Conservation (phyloP, 2,329 filamentous ascomycete genomes). For the Allantophomopsis cytisporea region DNA sequence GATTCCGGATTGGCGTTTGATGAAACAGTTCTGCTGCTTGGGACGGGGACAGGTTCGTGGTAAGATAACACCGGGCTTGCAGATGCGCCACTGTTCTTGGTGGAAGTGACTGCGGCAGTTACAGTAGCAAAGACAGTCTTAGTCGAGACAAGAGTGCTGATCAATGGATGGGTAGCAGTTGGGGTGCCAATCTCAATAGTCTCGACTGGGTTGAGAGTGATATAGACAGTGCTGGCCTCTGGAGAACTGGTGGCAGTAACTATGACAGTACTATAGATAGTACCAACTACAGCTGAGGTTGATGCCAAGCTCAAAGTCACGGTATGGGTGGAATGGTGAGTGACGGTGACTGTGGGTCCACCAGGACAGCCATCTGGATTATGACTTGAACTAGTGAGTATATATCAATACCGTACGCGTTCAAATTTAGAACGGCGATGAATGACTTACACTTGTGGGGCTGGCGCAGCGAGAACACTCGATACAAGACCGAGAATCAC, state of each 20-base stretch:
- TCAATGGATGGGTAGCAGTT: neutral
- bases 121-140: neutral
- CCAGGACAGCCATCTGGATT: neutral
- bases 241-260: neutral
- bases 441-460: constrained; percentile 8
- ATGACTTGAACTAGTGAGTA: too few species aligned
- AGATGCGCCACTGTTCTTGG: neutral
- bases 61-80: neutral
- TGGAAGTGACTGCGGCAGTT: neutral
- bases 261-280: neutral
- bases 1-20: too few species aligned
- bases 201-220: neutral
- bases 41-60: neutral
- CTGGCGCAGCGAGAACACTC: constrained; percentile 6
- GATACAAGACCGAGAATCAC: constrained; percentile 7
- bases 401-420: too few species aligned
- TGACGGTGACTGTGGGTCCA: neutral
- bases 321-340: neutral
- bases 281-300: neutral
- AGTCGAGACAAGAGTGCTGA: neutral
- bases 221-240: neutral
- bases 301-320: neutral
- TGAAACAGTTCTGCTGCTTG: too few species aligned
- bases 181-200: neutral
- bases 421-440: too few species aligned